These are phyloP conservation scores for Adansonia gregorii DNA, from an alignment of 441 rosid genomes.

Conservation along the genomic window DNA sequence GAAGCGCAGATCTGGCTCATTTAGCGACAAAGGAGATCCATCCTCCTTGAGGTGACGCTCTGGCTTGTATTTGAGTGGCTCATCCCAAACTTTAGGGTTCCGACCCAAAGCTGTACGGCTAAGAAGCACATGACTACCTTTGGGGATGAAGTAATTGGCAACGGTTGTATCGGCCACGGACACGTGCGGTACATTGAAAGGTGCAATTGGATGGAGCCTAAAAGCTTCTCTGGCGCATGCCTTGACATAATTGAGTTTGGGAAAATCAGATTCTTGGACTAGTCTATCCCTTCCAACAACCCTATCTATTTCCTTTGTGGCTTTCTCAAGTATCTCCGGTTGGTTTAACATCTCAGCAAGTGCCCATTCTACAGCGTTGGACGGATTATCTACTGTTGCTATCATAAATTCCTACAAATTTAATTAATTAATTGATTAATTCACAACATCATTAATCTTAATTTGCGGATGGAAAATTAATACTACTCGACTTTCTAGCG, in stretches of 20 bases:
- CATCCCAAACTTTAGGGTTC: slow-evolving; percentile 49
- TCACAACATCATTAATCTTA: neutral
- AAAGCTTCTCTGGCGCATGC: slow-evolving; percentile 51
- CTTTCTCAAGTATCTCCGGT: slow-evolving; percentile 45
- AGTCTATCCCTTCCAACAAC: slow-evolving; percentile 51
- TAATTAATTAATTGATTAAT: neutral
- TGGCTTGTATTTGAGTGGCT: slow-evolving; percentile 43
- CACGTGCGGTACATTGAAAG: slow-evolving; percentile 50
- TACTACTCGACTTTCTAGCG: no score
- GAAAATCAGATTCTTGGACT: slow-evolving; percentile 48
- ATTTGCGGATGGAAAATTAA: neutral
- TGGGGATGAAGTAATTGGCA: slow-evolving; percentile 48
- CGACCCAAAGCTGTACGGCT: slow-evolving; percentile 47
- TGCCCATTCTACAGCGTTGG: slow-evolving; percentile 48
- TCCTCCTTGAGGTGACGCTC: slow-evolving; percentile 43
- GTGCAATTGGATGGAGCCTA: slow-evolving; percentile 49
- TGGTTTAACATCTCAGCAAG: slow-evolving; percentile 53
- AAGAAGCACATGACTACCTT: slow-evolving; percentile 51
- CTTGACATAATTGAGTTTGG: slow-evolving; percentile 44
- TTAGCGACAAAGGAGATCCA: slow-evolving; percentile 27
- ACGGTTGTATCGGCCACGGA: slow-evolving; percentile 33
- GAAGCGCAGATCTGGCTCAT: slow-evolving; percentile 40
- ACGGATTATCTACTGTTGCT: slow-evolving; percentile 49
- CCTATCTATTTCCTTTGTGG: slow-evolving; percentile 43
- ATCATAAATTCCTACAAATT: slow-evolving; percentile 43